These are phyloP conservation scores for Xylaria acuta DNA, from an alignment of 495 filamentous ascomycete genomes.

Conservation along the genomic window DNA sequence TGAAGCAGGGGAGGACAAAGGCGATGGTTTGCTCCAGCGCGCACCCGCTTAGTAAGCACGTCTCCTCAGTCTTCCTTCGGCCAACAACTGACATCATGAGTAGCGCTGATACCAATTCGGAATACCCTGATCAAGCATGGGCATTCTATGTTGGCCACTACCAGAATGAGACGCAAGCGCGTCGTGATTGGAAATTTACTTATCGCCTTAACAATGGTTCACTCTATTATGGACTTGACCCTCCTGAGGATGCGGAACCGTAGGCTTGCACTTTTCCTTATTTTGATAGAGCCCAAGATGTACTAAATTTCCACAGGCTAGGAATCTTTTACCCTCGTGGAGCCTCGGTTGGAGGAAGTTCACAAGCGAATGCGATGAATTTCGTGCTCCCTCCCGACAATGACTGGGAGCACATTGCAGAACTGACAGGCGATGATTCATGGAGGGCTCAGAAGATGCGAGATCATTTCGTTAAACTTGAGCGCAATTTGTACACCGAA, in stretches of 20 bases:
- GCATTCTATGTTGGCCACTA: constrained; percentile 54
- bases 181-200: constrained; percentile 44
- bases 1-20: constrained; percentile 57
- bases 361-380: constrained; percentile 53
- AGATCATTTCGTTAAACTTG: constrained; percentile 52
- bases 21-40: neutral
- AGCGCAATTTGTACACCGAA: constrained; percentile 57
- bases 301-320: neutral
- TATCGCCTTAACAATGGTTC: constrained; percentile 41
- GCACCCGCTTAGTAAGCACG: neutral
- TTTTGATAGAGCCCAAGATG: neutral
- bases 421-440: constrained; percentile 52
- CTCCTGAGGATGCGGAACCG: constrained; percentile 39
- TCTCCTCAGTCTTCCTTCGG: neutral
- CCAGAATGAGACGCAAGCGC: constrained; percentile 39
- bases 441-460: constrained; percentile 56
- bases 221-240: constrained; percentile 46
- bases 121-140: constrained; percentile 47
- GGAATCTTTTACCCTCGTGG: constrained; percentile 55
- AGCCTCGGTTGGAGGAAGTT: constrained; percentile 52
- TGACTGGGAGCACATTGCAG: constrained; percentile 53
- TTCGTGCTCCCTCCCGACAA: constrained; percentile 45
- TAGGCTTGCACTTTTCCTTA: neutral
- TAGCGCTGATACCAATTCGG: constrained; percentile 28
- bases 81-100: neutral